phyloP scores from a whole-genome alignment of 1,284 basidiomycete species.

The Mrakiaceae sp. region DNA sequence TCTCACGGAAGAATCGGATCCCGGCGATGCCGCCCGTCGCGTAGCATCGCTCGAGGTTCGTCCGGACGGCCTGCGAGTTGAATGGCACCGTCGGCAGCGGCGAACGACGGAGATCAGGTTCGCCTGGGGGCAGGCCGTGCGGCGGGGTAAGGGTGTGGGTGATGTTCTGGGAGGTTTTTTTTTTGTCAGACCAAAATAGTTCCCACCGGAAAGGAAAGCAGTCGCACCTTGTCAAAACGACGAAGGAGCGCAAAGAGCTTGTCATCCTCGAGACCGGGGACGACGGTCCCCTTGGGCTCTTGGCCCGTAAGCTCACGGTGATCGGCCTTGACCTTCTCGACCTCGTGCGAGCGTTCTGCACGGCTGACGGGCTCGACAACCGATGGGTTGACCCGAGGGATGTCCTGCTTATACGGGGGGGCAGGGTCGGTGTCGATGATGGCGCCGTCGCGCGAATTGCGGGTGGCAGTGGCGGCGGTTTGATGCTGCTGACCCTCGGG shows the following conservation, averaged over 20 bases:
- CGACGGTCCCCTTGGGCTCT: slow-evolving; percentile 30
- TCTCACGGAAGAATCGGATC: slow-evolving; percentile 40
- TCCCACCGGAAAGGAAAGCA: background rate
- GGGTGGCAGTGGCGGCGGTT: no score
- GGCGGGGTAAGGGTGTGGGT: slow-evolving; percentile 33
- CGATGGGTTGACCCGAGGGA: no score
- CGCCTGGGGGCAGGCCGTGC: slow-evolving; percentile 26
- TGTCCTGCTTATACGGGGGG: no score
- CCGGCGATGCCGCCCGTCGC: slow-evolving; percentile 40
- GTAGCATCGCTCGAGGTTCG: slow-evolving; percentile 44
- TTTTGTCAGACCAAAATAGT: background rate
- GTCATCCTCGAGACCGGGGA: slow-evolving; percentile 37
- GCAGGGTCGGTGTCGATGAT: no score
- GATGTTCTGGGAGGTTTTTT: slow-evolving; percentile 28
- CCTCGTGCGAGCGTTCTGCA: slow-evolving; percentile 16
- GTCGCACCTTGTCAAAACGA: slow-evolving; percentile 34
- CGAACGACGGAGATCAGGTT: slow-evolving; percentile 36
- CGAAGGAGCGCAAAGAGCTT: slow-evolving; percentile 33
- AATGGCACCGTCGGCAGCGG: slow-evolving; percentile 34
- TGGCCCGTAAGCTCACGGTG: slow-evolving; percentile 31
- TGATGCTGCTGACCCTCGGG: no score
- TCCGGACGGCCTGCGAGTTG: slow-evolving; percentile 35
- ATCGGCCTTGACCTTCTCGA: slow-evolving; percentile 35
- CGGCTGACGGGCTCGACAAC: background rate
- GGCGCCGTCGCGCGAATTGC: no score